These are phyloP conservation scores for Podospora pseudocomata DNA, from an alignment of 495 filamentous ascomycete species.

Conservation along the genomic window DNA sequence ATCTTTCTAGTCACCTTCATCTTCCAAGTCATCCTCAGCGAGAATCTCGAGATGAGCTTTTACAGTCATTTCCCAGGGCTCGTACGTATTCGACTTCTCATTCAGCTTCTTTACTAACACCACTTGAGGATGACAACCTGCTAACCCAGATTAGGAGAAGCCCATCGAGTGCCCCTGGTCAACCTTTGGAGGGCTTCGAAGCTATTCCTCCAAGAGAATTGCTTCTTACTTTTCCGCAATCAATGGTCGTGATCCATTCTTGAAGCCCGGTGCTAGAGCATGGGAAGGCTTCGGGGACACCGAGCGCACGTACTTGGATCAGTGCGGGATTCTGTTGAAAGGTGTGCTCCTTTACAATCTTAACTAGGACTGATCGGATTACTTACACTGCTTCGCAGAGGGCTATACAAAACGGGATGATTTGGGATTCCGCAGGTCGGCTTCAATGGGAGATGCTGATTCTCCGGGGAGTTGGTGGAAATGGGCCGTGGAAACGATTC, in stretches of 20 bases:
- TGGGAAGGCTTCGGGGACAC: not conserved
- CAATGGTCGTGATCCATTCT: not conserved
- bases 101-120: no score
- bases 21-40: not conserved
- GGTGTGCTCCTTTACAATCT: not conserved
- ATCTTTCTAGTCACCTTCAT: not conserved
- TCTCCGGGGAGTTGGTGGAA: not conserved
- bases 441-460: not conserved
- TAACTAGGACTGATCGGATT: not conserved
- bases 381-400: not conserved
- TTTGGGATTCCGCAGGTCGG: not conserved
- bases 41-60: not conserved
- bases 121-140: not conserved
- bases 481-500: not conserved
- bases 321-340: not conserved
- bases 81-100: not conserved
- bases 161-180: not conserved
- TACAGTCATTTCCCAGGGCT: not conserved
- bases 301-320: not conserved
- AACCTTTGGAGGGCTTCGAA: not conserved
- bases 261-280: not conserved
- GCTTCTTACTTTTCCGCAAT: not conserved
- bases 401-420: not conserved
- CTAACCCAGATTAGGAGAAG: not conserved
- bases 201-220: not conserved